Percentiles rank a stretch among this genome's conserved stretches.
Evolutionary conservation across 768 basidiomycete species (phyloP).

Genomic region (Tubosaeta sp.): DNA sequence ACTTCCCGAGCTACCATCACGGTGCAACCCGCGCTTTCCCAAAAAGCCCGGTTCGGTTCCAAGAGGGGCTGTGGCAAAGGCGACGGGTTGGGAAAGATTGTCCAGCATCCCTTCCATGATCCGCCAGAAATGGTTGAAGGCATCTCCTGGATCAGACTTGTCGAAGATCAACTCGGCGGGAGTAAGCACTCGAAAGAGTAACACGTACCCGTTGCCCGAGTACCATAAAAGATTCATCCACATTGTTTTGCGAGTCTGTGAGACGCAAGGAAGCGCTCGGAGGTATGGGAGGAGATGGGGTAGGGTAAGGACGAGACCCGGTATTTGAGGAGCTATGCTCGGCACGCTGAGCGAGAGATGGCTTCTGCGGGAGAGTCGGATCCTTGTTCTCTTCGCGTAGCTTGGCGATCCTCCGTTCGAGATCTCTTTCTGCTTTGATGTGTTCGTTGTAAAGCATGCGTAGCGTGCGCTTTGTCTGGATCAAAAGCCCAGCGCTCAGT

Average conservation of each 20-base stretch:
- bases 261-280: constrained; percentile 31
- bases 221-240: constrained; percentile 88
- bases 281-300: constrained; percentile 45
- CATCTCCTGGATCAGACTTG: constrained; percentile 74
- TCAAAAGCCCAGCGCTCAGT: constrained; percentile 1
- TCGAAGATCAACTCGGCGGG: constrained; percentile 2
- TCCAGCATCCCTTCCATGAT: constrained; percentile 85
- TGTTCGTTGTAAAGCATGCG: constrained; percentile 75
- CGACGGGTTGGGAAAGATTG: constrained; percentile 74
- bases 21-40: constrained; percentile 28
- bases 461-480: constrained; percentile 72
- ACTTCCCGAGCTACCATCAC: constrained; percentile 55
- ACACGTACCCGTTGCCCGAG: constrained; percentile 65
- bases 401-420: constrained; percentile 67
- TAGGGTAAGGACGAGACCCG: constrained; percentile 24
- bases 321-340: constrained; percentile 20
- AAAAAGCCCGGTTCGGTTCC: constrained; percentile 35
- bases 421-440: constrained; percentile 61
- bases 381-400: constrained; percentile 75
- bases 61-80: constrained; percentile 79
- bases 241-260: constrained; percentile 57
- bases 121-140: constrained; percentile 87
- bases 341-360: constrained; percentile 23
- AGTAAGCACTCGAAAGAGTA: not conserved
- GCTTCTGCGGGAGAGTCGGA: constrained; percentile 65